These are phyloP conservation scores for Penicillium roqueforti DNA, from an alignment of 495 filamentous ascomycete genomes.

Conservation along the genomic window DNA sequence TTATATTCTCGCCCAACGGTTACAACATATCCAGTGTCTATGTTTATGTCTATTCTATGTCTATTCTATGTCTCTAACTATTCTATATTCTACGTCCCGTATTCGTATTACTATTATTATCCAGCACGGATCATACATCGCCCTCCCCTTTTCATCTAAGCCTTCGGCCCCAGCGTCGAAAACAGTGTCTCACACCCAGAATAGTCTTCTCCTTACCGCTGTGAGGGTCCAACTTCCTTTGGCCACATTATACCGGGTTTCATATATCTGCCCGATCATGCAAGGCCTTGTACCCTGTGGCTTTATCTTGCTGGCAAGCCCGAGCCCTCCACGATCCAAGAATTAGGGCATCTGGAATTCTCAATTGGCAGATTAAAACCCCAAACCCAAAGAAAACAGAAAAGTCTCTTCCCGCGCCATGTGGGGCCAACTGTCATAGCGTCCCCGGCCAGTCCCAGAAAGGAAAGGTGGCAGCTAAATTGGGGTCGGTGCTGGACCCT, in stretches of 20 bases:
- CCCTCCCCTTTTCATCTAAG: neutral
- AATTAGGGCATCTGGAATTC: too few relatives aligned
- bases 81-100: too few relatives aligned
- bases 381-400: constrained; percentile 10
- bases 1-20: constrained; percentile 3
- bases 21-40: too few relatives aligned
- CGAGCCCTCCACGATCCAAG: too few relatives aligned
- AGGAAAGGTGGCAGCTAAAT: constrained; percentile 13
- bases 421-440: constrained; percentile 13
- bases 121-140: neutral
- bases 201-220: constrained; percentile 7
- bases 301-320: constrained; percentile 1
- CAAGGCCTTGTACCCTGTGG: too few relatives aligned
- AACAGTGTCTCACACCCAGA: constrained; percentile 8
- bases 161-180: neutral
- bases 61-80: too few relatives aligned
- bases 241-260: constrained; percentile 3
- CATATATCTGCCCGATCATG: constrained; percentile 4
- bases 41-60: too few relatives aligned
- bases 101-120: neutral
- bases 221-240: constrained; percentile 3
- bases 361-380: too few relatives aligned
- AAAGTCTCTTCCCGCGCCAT: constrained; percentile 18
- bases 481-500: neutral
- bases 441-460: constrained; percentile 8